Evolutionary conservation across 306 rosid species (phyloP), one percentile per base, ranked within the genome.

Genomic region (Cyclanthera cordifolia): DNA sequence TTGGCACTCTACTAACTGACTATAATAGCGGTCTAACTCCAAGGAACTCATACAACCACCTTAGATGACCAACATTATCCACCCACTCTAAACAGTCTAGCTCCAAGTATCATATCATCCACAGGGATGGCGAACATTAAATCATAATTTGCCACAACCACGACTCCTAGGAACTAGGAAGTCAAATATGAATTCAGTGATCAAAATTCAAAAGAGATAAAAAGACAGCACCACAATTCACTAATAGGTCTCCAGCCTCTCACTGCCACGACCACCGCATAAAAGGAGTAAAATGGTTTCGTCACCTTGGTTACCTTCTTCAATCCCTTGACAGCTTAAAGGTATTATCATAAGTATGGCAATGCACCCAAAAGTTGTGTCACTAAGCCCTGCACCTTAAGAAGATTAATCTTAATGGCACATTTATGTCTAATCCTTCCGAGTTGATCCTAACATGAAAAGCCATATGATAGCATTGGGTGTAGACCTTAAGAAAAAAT

Each of bases 1-100:
- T 59, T 34, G 14, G 24, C 25, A 34, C 67, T 30, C 14, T 34
- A 17, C 25, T 59, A 9, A 34, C 67, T 59, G 24, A 34, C 32
- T 53, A 54, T 16, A 17, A 59, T 17, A 34, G 27, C 67, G n/a
- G n/a, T n/a, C n/a, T 59, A 59, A 24, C 67, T 59, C 67, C 47
- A 59, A 10, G 27, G 1, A 34, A 34, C 67, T 32, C 16, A n/a
- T 34, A 17, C 3, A 2, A 34, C 27, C 34, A 9, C 48, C 25
- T 59, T 34, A 9, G 27, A 59, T 59, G 48, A 1, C 48, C 1
- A 9, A 59, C 24, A 59, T 34, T 59, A 59, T 24, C 6, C 67
- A 9, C 24, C 13, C 66, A 9, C 32, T 6, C 66, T 16, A 4
- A 59, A 32, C 10, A 47, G 21, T 34, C n/a, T n/a, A n/a, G n/a